These are phyloP conservation scores for Pisolithus microcarpus DNA, from an alignment of 768 basidiomycete species.

Conservation along the genomic window DNA sequence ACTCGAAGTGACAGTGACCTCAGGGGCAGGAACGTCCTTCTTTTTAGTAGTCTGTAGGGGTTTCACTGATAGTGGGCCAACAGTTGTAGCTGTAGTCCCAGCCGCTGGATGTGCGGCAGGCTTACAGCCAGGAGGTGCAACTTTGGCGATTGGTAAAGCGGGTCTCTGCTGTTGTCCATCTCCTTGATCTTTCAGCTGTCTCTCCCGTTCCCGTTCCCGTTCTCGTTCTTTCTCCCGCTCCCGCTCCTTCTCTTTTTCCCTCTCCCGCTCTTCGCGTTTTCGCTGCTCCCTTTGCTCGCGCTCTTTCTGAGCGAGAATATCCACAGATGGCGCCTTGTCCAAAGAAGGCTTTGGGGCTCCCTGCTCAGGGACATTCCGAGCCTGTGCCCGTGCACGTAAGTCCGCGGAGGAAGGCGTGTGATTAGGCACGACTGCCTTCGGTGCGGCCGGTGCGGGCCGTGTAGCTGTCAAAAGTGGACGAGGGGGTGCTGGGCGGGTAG, in stretches of 20 bases:
- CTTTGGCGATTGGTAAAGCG: constrained; percentile 40
- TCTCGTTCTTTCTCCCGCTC: constrained; percentile 32
- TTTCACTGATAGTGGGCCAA: constrained; percentile 58
- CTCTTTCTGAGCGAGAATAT: constrained; percentile 29
- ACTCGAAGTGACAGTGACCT: constrained; percentile 46
- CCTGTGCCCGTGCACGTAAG: constrained; percentile 56
- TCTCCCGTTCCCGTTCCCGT: constrained; percentile 22
- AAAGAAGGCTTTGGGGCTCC: constrained; percentile 24
- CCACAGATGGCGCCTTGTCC: constrained; percentile 36
- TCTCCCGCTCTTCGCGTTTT: constrained; percentile 30
- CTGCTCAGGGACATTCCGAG: constrained; percentile 41
- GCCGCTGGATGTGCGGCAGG: constrained; percentile 40
- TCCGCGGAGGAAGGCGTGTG: constrained; percentile 59
- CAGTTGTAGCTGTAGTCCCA: constrained; percentile 44
- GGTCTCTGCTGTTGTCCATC: constrained; percentile 29
- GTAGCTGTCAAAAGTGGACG: constrained; percentile 54
- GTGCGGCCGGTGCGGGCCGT: constrained; percentile 47
- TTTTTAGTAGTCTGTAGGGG: constrained; percentile 75
- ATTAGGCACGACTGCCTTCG: constrained; percentile 36
- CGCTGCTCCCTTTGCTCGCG: constrained; percentile 26
- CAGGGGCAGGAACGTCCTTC: constrained; percentile 27
- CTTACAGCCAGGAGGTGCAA: constrained; percentile 34
- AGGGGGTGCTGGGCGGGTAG: constrained; percentile 61
- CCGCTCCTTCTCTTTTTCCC: constrained; percentile 26
- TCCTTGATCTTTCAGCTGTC: constrained; percentile 19